Conservation (phyloP, 352 stramenopile genomes). For the Pythium brachiatum region DNA sequence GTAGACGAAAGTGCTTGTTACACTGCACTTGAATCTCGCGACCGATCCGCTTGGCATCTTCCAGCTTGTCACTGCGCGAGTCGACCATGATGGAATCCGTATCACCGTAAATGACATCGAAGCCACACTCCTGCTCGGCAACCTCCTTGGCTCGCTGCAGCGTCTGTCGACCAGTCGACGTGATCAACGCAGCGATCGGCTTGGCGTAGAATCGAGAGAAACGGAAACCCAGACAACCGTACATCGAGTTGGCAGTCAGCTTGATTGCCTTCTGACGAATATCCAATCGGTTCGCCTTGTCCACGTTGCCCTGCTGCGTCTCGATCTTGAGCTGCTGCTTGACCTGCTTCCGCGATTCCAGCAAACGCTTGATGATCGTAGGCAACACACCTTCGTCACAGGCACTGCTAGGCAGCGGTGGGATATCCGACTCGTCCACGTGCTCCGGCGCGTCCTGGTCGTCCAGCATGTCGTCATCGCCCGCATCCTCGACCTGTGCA, state of each 20-base stretch:
- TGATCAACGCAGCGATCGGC: slow-evolving; percentile 99
- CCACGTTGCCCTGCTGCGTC: slow-evolving; percentile 83
- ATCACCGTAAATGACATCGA: slow-evolving; percentile 99
- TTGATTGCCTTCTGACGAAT: slow-evolving; percentile 99
- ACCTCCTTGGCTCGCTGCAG: slow-evolving; percentile 98
- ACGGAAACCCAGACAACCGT: slow-evolving; percentile 99
- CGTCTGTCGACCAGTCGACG: slow-evolving; percentile 97
- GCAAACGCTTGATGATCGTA: slow-evolving; percentile 96
- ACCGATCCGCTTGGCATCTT: slow-evolving; percentile 93
- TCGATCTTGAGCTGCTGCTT: slow-evolving; percentile 97
- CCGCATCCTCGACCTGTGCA: slow-evolving; percentile 49
- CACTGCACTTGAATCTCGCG: slow-evolving; percentile 96
- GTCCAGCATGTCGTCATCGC: slow-evolving; percentile 80
- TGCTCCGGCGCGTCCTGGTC: slow-evolving; percentile 58
- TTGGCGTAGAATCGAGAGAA: slow-evolving; percentile 98
- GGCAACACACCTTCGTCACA: slow-evolving; percentile 92
- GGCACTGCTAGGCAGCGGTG: slow-evolving; percentile 71
- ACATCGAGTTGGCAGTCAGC: slow-evolving; percentile 99
- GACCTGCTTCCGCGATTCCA: slow-evolving; percentile 96
- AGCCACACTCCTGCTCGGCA: slow-evolving; percentile 94
- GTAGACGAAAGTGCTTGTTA: slow-evolving; percentile 98
- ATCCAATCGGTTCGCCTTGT: slow-evolving; percentile 91
- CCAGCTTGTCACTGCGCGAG: slow-evolving; percentile 90
- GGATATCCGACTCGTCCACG: slow-evolving; percentile 80
- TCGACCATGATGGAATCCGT: slow-evolving; percentile 99